Conservation (phyloP, 148 eudicot species). For the Camellia lanceoleosa region DNA sequence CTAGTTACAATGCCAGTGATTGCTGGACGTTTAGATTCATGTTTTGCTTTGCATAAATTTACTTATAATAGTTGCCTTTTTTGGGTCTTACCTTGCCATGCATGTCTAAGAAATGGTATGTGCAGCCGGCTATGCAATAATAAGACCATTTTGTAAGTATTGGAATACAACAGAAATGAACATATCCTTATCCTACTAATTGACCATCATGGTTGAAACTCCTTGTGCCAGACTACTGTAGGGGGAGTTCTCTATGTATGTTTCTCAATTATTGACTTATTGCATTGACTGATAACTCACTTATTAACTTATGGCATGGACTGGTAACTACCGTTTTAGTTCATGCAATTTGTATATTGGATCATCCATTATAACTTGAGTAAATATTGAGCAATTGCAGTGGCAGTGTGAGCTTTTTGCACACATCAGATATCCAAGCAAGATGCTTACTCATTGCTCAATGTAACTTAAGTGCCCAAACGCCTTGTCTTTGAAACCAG, state of each 20-base stretch:
- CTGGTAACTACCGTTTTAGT: not conserved
- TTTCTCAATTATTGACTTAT: not conserved
- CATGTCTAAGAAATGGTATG: not conserved
- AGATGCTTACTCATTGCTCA: not conserved
- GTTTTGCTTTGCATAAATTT: slow-evolving; percentile 7
- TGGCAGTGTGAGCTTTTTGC: not conserved
- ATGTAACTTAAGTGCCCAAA: not conserved
- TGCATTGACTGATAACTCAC: not conserved
- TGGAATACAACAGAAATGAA: not conserved
- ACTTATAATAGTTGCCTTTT: not conserved
- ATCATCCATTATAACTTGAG: slow-evolving; percentile 2
- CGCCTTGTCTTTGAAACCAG: not conserved
- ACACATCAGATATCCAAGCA: not conserved
- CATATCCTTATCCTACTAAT: not conserved
- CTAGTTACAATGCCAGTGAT: slow-evolving; percentile 1
- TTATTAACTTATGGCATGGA: not conserved
- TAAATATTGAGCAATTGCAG: not conserved
- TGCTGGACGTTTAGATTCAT: not conserved
- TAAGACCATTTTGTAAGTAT: not conserved
- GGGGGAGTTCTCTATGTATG: not conserved
- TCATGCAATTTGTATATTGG: not conserved
- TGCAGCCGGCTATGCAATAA: not conserved
- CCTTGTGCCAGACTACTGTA: not conserved
- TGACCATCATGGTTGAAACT: not conserved
- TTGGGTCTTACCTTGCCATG: not conserved